Base-by-base conservation (phyloP, 768 basidiomycete species). In the Boletus patriciae region DNA sequence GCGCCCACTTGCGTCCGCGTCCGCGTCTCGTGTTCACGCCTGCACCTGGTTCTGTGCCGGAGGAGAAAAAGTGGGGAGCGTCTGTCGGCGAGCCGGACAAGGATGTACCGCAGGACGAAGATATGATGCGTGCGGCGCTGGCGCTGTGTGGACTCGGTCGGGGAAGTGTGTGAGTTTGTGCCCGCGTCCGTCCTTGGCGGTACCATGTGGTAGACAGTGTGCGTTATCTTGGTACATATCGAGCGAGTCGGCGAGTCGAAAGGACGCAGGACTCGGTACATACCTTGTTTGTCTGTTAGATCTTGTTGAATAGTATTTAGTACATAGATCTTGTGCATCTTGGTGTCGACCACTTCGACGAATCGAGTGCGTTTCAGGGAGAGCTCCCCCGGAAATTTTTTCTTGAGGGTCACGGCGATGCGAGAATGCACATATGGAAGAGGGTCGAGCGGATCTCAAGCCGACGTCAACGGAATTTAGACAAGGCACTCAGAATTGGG, bases 41-140 rank as follows among this genome's bases (percentile, higher is more conserved):
- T 2, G 3, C 12, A 4, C 19, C 52, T 1, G 19, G 6, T 12
- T 9, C 49, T 18, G 44, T 29, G 48, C 37, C 25, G 3, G 52
- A 46, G 16, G 45, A 9, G 13, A 19, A 29, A 8, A 57, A 44
- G 42, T 56, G 54, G 56, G 16, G 43, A 19, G 8, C 34, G 29
- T 29, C 46, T 29, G 38, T 18, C 12, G 52, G 50, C 6, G 46
- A 2, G 10, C 25, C 8, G 8, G 36, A 38, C 25, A 65, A 71
- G 57, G 58, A 57, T 23, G 55, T 8, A 8, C 59, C 57, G 65
- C 77, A 80, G 44, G 84, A 87, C 66, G 82, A 86, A 34, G 86
- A 86, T 54, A 82, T 83, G 72, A 85, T 89, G 83, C 81, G 80
- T 58, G 87, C 86, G 23, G 87, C 87, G 27, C 73, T 87, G 40